Evolutionary conservation across 1,139 yeast genomes (phyloP).

Genomic region (Kodamaea sp.): DNA sequence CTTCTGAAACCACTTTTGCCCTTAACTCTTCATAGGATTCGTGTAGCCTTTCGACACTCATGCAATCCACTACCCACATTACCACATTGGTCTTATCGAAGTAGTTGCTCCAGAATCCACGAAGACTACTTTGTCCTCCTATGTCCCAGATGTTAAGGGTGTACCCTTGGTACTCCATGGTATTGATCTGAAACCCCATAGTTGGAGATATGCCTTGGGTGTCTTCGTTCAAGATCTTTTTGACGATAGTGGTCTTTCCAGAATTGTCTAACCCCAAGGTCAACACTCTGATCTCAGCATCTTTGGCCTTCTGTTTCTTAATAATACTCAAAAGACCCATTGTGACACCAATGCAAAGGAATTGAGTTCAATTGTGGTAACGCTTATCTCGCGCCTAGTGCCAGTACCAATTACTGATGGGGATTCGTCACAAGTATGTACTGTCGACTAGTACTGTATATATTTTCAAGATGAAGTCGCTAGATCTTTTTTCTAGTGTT

Average conservation of each 20-base stretch:
- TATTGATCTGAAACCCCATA: conserved; percentile 53
- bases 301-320: conserved; percentile 79
- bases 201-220: conserved; percentile 46
- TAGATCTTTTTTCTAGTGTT: no score
- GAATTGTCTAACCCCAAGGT: conserved; percentile 86
- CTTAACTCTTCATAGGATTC: conserved; percentile 69
- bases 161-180: conserved; percentile 31
- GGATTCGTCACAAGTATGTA: not conserved
- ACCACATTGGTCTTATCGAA: conserved; percentile 82
- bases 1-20: conserved; percentile 60
- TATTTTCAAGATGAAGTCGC: no score
- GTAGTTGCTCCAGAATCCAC: conserved; percentile 90
- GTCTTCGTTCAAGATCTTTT: conserved; percentile 58
- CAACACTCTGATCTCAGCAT: conserved; percentile 71
- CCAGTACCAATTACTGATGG: not conserved
- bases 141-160: conserved; percentile 72
- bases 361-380: not conserved
- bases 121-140: conserved; percentile 79
- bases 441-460: not conserved
- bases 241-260: conserved; percentile 83
- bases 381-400: not conserved
- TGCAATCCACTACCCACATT: conserved; percentile 90
- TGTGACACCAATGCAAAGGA: no score
- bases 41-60: conserved; percentile 57
- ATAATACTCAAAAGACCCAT: conserved; percentile 89